Evolutionary conservation across 2,329 filamentous ascomycete genomes (phyloP).

Genomic region (Pezicula rhizophila): DNA sequence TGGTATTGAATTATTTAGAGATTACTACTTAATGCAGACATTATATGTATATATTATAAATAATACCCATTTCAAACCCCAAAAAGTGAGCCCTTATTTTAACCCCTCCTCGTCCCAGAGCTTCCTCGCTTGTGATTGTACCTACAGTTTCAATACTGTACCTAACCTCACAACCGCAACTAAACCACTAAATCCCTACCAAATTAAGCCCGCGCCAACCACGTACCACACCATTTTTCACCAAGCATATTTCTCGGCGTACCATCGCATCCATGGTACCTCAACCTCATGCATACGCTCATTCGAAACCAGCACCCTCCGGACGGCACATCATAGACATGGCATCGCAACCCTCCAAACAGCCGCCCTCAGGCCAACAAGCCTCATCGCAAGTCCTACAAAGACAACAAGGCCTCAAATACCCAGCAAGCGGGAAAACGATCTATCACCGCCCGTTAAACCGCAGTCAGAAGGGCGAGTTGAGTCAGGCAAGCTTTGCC

Average conservation of each 20-base stretch:
- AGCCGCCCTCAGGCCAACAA: conserved; percentile 15
- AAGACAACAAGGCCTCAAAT: conserved; percentile 61
- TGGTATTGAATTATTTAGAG: no score
- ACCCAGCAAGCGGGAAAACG: conserved; percentile 89
- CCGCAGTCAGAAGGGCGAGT: conserved; percentile 78
- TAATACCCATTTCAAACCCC: neutral
- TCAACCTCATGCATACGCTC: conserved; percentile 3
- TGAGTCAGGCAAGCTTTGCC: conserved; percentile 89
- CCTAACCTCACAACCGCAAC: neutral
- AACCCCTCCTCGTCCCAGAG: neutral
- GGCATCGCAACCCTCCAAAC: conserved; percentile 26
- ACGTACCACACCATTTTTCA: neutral
- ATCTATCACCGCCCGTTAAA: conserved; percentile 97
- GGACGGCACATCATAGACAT: conserved; percentile 10
- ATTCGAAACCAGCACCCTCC: conserved; percentile 4
- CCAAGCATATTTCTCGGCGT: conserved; percentile 4
- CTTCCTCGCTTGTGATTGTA: neutral
- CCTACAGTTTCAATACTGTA: neutral
- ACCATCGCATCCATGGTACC: conserved; percentile 6
- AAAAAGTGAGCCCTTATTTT: neutral
- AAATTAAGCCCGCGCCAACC: neutral
- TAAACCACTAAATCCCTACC: neutral
- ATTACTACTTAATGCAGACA: neutral
- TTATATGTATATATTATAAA: neutral
- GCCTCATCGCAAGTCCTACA: conserved; percentile 15